Base-by-base conservation (phyloP, 1,284 basidiomycete species). In the Cryptococcus wingfieldii region DNA sequence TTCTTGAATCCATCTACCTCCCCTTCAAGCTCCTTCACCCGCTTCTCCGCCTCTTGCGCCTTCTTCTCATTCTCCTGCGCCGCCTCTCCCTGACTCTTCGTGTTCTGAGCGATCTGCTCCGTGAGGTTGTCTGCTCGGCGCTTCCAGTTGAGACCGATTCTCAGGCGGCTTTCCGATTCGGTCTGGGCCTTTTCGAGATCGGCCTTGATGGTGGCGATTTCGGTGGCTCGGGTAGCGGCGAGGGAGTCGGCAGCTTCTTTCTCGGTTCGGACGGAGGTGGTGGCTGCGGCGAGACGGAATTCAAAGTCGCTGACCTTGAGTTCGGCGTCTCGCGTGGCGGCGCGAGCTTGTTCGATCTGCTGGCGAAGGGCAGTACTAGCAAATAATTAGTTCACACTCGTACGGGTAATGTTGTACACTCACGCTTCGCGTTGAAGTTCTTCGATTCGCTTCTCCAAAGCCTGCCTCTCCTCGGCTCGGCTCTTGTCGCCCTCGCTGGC, bases 401-500 rank as follows among this genome's bases (percentile, higher is more conserved):
- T 14, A 41, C 23, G 34, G 27, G 23, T 23, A 23, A 41, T 16
- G 16, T 25, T 13, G 7, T 12, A 18, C 5, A 79, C 84, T 62
- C 68, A 92, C 88, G 82, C 83, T 67, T 93, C 89, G 31, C 78
- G 79, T 71, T 93, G 89, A 52, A 94, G 77, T 71, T 86, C 81
- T 64, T 88, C 84, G 38, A 93, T 78, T 61, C 92, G 86, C 57
- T 80, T 84, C 74, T 96, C 92, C 34, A 95, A 77, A 16, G 89
- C 83, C 23, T 84, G 80, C 13, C 88, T 82, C 65, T 90, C 88
- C 59, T 90, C 92, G 64, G 86, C 84, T 10, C 86, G 85, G 0
- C 87, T 87, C 39, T 85, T 82, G 68, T 95, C 91, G 14, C 90
- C 81, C 68, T 96, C 92, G 54, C 83, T 83, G 66, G 91, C 89